phyloP scores from a whole-genome alignment of 805 yeast genomes.

The Cyberlindnera mycetangii region DNA sequence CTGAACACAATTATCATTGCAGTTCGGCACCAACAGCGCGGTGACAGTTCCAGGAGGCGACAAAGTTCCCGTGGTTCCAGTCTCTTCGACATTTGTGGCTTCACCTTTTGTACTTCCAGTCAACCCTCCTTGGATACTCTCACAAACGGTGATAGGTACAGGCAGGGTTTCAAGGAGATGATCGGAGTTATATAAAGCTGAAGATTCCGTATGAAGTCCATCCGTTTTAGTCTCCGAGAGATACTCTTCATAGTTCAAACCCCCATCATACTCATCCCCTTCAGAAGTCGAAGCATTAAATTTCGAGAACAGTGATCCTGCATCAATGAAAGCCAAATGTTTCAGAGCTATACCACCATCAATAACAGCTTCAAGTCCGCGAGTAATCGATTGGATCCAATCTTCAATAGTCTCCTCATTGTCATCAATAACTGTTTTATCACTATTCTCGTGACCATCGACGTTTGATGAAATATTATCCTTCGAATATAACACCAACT shows the following conservation, averaged over 20 bases:
- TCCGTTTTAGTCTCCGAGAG: neutral
- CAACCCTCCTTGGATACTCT: neutral
- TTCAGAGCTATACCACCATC: neutral
- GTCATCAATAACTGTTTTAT: neutral
- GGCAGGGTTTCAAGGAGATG: neutral
- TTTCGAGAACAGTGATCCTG: neutral
- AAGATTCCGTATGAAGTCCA: neutral
- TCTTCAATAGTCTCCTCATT: neutral
- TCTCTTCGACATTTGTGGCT: neutral
- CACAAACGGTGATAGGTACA: no score
- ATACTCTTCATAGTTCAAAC: neutral
- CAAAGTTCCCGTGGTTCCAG: neutral
- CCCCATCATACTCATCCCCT: neutral
- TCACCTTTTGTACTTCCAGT: neutral
- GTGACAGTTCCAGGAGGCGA: constrained; percentile 18
- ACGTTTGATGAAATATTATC: neutral
- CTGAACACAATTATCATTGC: neutral
- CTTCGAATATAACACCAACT: neutral
- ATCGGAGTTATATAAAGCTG: neutral
- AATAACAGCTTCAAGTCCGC: constrained; percentile 14
- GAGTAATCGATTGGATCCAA: neutral
- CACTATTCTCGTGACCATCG: neutral
- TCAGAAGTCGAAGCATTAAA: neutral
- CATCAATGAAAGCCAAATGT: neutral
- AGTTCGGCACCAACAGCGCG: constrained; percentile 10